phyloP scores from a whole-genome alignment of 2,329 filamentous ascomycete genomes.

The Phialophora tarda region DNA sequence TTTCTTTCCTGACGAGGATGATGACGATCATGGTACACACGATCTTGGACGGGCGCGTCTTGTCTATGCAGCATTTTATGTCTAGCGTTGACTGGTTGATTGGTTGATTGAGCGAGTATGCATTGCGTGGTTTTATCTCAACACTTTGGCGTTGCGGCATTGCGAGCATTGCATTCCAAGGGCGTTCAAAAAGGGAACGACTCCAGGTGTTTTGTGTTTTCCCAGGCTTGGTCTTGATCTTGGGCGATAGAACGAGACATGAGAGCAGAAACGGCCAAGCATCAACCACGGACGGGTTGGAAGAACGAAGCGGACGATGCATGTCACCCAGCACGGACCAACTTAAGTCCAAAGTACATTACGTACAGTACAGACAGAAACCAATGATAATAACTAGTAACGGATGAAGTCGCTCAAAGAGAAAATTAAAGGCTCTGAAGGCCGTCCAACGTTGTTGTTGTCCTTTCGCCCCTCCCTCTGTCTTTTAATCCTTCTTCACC shows the following conservation, averaged over 20 bases:
- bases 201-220: neutral
- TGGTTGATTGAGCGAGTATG: neutral
- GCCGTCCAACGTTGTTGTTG: neutral
- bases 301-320: neutral
- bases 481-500: neutral
- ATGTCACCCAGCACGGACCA: neutral
- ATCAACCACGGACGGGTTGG: neutral
- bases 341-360: neutral
- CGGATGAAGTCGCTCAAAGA: neutral
- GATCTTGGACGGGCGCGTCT: neutral
- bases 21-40: constrained; percentile 2
- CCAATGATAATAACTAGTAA: neutral
- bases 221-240: neutral
- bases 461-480: neutral
- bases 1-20: neutral
- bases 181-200: neutral
- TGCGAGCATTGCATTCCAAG: neutral
- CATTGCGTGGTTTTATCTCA: neutral
- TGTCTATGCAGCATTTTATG: neutral
- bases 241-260: neutral
- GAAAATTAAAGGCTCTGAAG: neutral
- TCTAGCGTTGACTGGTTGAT: neutral
- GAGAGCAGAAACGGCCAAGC: neutral
- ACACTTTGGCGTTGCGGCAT: neutral
- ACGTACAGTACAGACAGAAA: neutral